Conservation (phyloP, 176 grass and related monocot genomes). For the Panicum miliaceum region DNA sequence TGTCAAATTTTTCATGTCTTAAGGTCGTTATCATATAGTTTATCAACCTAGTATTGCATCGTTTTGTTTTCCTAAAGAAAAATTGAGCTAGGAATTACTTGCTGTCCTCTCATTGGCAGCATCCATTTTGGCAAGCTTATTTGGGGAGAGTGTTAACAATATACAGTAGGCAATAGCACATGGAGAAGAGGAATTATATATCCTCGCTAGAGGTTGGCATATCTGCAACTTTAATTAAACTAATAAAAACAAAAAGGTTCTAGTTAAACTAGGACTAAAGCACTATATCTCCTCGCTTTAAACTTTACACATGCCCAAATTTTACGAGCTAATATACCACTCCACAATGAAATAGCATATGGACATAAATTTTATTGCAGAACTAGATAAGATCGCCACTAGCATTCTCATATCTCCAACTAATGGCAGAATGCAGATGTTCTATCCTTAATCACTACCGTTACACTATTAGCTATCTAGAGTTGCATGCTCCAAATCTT, state of each 20-base stretch:
- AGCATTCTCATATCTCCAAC: not conserved
- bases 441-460: constrained; percentile 13
- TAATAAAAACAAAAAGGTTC: not conserved
- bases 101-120: not conserved
- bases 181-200: not conserved
- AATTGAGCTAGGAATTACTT: not conserved
- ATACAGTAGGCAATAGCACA: not conserved
- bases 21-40: not conserved
- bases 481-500: constrained; percentile 7
- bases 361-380: not conserved
- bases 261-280: not conserved
- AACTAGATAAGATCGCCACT: constrained; percentile 9
- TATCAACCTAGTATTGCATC: not conserved
- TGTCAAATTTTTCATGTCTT: not conserved
- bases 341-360: not conserved
- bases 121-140: not conserved
- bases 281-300: not conserved
- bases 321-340: not conserved
- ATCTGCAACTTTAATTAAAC: not conserved
- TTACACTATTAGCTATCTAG: not conserved
- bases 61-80: not conserved
- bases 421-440: not conserved
- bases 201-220: not conserved
- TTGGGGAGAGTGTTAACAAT: not conserved
- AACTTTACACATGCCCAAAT: constrained; percentile 19